Evolutionary conservation across 2,329 filamentous ascomycete species (phyloP), one percentile per base, ranked within the genome.

Genomic region (Podosphaera aphanis): DNA sequence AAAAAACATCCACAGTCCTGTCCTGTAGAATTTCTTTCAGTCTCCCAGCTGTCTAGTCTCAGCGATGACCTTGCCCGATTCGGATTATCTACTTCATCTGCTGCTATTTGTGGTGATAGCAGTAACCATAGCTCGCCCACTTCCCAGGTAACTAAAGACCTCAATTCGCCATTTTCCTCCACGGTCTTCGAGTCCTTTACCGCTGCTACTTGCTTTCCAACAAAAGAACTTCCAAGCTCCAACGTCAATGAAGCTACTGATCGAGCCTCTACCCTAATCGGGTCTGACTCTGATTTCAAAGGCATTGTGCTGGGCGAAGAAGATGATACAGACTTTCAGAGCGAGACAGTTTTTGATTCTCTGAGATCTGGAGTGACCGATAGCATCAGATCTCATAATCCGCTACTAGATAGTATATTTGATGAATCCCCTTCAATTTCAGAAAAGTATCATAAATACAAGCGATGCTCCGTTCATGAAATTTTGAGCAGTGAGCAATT

Each of bases 381-480:
- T 49, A 79, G 76, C 50, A 68, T 71, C 46, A 73, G 76, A 49
- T 72, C 74, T 29, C 69, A 75, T 41, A 75, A 83, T 57, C 79
- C 78, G 23, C 79, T 80, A 15, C 64, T 85, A 43, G 80, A 85
- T 56, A 82, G 75, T 20, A 81, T 85, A 66, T 86, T 85, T 60
- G 80, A 86, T 61, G 81, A 86, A 54, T 83, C 79, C 13, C 79
- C 77, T 31, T 71, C 74, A 6, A 71, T 69, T 56, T 69, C 70
- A 1, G 67, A 68, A 16, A 64, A 67, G 46, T 69, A 50, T 49
- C 35, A 49, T 21, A 59, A 56, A 40, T 51, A 41, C 31, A 56
- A 57, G 43, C 49, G 55, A 33, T 51, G 58, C 20, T 58, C 55
- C 11, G 54, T 57, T 46, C 56, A 59, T 35, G 58, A 60, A 38